Conservation (phyloP, 1,284 basidiomycete species). For the Golubevia sp. region DNA sequence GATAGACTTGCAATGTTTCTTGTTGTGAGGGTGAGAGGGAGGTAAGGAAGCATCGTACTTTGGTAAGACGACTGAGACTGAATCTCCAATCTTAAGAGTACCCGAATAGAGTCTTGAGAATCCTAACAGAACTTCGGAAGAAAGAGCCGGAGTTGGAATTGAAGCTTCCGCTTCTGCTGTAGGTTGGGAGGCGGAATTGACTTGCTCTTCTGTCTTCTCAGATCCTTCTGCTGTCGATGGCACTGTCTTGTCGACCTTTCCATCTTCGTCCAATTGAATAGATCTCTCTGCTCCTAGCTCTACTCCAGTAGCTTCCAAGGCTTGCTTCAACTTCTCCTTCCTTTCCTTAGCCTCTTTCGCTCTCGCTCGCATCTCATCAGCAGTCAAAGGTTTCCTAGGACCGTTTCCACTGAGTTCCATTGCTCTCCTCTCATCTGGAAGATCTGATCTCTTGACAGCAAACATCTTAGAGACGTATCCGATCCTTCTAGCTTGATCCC, state of each 20-base stretch:
- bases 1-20: slow-evolving; percentile 71
- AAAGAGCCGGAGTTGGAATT: slow-evolving; percentile 8
- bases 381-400: slow-evolving; percentile 72
- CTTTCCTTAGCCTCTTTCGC: slow-evolving; percentile 63
- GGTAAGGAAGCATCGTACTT: slow-evolving; percentile 79
- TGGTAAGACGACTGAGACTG: slow-evolving; percentile 78
- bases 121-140: slow-evolving; percentile 63
- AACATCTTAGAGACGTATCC: slow-evolving; percentile 98
- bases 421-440: slow-evolving; percentile 78
- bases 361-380: slow-evolving; percentile 80
- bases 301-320: slow-evolving; percentile 57
- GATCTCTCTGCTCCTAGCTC: slow-evolving; percentile 38
- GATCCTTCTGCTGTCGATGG: not conserved
- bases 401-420: slow-evolving; percentile 21
- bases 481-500: slow-evolving; percentile 22
- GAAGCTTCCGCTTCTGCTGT: slow-evolving; percentile 12
- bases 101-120: slow-evolving; percentile 95
- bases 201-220: not conserved
- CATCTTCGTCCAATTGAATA: slow-evolving; percentile 54
- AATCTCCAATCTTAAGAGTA: slow-evolving; percentile 72
- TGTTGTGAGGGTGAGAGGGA: slow-evolving; percentile 69
- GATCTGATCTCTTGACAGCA: slow-evolving; percentile 76
- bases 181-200: not conserved
- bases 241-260: not conserved
- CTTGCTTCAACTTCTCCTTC: slow-evolving; percentile 28